phyloP scores from a whole-genome alignment of 1,139 yeast genomes.

The Candida albicans region DNA sequence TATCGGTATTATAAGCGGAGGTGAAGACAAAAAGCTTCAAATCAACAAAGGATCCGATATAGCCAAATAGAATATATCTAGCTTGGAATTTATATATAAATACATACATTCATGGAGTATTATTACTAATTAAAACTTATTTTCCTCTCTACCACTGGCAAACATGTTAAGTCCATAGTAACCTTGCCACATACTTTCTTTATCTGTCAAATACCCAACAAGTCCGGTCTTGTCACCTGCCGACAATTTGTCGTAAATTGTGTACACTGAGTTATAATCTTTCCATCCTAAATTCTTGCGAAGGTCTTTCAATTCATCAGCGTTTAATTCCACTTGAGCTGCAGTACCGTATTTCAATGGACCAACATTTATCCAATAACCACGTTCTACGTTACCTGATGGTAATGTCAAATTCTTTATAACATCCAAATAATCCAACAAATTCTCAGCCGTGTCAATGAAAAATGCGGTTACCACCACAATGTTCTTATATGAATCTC shows the following conservation, averaged over 20 bases:
- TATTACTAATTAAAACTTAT: slow-evolving; percentile 8
- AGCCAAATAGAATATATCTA: slow-evolving; percentile 21
- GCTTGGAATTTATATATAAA: slow-evolving; percentile 4
- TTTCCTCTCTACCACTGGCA: slow-evolving; percentile 31
- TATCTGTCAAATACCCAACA: slow-evolving; percentile 61
- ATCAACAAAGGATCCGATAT: slow-evolving; percentile 62
- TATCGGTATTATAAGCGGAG: slow-evolving; percentile 89
- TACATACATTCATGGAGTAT: background rate
- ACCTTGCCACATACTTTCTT: slow-evolving; percentile 71
- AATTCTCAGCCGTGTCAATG: slow-evolving; percentile 84
- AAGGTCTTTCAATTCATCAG: slow-evolving; percentile 58
- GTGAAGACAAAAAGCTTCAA: slow-evolving; percentile 90
- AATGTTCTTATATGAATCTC: slow-evolving; percentile 41
- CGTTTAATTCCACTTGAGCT: slow-evolving; percentile 71
- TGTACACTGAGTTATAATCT: slow-evolving; percentile 26
- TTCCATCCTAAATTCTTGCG: slow-evolving; percentile 64
- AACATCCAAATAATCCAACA: slow-evolving; percentile 67
- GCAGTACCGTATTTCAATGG: slow-evolving; percentile 89
- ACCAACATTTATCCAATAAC: slow-evolving; percentile 81
- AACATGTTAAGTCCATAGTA: slow-evolving; percentile 65
- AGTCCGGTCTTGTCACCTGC: slow-evolving; percentile 28
- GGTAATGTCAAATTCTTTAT: slow-evolving; percentile 49
- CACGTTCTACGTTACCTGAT: slow-evolving; percentile 34
- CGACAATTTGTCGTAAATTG: slow-evolving; percentile 10
- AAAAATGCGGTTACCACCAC: slow-evolving; percentile 73